These are phyloP conservation scores for Trichoderma polysporum DNA, from an alignment of 2,329 filamentous ascomycete genomes.

Conservation along the genomic window DNA sequence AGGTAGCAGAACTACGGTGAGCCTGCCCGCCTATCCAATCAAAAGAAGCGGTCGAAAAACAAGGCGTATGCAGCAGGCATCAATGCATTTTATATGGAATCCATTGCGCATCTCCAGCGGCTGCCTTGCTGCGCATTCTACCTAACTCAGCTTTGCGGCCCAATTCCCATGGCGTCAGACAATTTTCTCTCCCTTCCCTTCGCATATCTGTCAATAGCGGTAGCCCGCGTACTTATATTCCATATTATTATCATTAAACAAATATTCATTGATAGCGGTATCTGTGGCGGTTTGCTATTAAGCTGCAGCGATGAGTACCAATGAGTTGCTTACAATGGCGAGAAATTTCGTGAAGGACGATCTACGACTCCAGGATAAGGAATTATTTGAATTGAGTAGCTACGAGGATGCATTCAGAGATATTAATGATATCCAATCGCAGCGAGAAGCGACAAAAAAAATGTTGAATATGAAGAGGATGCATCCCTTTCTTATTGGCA, in stretches of 20 bases:
- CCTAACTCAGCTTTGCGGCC: background rate
- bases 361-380: background rate
- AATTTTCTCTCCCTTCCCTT: background rate
- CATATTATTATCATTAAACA: no score
- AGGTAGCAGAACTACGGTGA: no score
- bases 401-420: background rate
- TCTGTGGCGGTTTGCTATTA: no score
- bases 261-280: background rate
- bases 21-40: background rate
- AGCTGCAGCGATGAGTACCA: background rate
- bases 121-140: background rate
- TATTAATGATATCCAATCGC: background rate
- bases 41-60: background rate
- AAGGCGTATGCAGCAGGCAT: background rate
- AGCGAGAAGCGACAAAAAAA: background rate
- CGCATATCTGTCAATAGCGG: background rate
- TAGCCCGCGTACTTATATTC: background rate
- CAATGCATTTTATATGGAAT: background rate
- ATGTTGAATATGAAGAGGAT: conserved; percentile 10
- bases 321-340: background rate
- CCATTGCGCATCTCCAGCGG: background rate
- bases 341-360: background rate
- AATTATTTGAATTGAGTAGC: background rate
- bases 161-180: background rate
- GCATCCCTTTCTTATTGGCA: background rate